Evolutionary conservation across 2,329 filamentous ascomycete genomes (phyloP), one percentile per base, ranked within the genome.

Genomic region (Tetracladium maxilliforme): DNA sequence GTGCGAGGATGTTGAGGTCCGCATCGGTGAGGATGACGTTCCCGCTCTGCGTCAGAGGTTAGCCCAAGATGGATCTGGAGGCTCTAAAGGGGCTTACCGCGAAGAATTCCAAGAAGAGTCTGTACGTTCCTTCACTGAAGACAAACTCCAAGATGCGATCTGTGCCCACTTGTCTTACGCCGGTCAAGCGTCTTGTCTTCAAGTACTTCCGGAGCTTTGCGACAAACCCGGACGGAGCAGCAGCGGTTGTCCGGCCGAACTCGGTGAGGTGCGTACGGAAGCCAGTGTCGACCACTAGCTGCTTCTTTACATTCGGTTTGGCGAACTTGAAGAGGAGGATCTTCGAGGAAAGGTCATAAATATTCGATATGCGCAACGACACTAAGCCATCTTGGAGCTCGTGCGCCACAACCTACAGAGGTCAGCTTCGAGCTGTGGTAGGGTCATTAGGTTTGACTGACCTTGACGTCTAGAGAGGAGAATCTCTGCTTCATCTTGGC

Each of bases 251-350:
- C 36, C 90, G 79, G 15, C 80, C 72, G 56, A 93, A 98, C 39
- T 78, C 73, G 16, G 90, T 95, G 30, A 95, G 62, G 47, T 98
- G 90, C 50, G 83, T 92, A 45, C 90, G 83, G 51, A 98, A 98
- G 16, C 90, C 90, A 2, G 82, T 90, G 48, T 98, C 90, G 40
- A 98, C 72, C 25, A 98, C 62, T 15, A 98, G 64, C 48, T 95
- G 87, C 46, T 90, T 77, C 51, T 86, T 84, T 37, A 76, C 68
- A 43, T 87, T 76, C 21, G 87, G 83, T 48, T 90, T 92, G 28
- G 84, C 74, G 45, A 98, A 90, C 47, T 94, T 95, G 51, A 98
- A 68, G 14, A 95, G 73, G 44, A 95, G 82, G 44, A 95, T 94
- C 45, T 87, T 84, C 57, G 84, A 84, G 33, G 83, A 92, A 31